These are phyloP conservation scores for Litsea cubeba DNA, from an alignment of 164 flowering plant species.

Conservation along the genomic window DNA sequence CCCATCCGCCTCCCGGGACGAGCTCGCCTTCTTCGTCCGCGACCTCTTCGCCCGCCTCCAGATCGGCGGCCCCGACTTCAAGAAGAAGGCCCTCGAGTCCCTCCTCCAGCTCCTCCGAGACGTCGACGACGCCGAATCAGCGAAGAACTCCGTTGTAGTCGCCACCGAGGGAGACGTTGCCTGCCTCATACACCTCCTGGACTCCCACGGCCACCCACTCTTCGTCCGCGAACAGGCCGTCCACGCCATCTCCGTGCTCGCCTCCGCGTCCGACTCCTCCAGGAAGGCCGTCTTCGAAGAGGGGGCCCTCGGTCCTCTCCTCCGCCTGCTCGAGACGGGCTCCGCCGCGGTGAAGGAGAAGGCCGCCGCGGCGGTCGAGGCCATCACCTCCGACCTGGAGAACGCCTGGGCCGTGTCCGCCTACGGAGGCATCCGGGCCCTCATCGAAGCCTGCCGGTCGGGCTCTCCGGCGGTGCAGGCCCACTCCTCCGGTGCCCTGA, in stretches of 20 bases:
- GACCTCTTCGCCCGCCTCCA: slow-evolving; percentile 72
- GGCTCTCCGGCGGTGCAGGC: slow-evolving; percentile 43
- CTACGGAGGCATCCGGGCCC: slow-evolving; percentile 58
- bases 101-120: slow-evolving; percentile 45
- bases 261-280: slow-evolving; percentile 36
- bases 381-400: slow-evolving; percentile 60
- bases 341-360: slow-evolving; percentile 46
- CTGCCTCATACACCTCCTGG: slow-evolving; percentile 55
- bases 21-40: slow-evolving; percentile 43
- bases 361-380: slow-evolving; percentile 60
- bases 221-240: slow-evolving; percentile 53
- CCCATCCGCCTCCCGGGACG: slow-evolving; percentile 44
- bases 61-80: slow-evolving; percentile 78
- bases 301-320: slow-evolving; percentile 69
- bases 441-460: slow-evolving; percentile 61
- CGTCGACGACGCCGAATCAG: slow-evolving; percentile 15
- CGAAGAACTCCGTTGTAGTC: slow-evolving; percentile 41
- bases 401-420: slow-evolving; percentile 84
- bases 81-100: slow-evolving; percentile 66
- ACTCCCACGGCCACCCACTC: slow-evolving; percentile 24
- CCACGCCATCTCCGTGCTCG: slow-evolving; percentile 44
- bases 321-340: slow-evolving; percentile 62
- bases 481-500: slow-evolving; percentile 51
- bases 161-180: slow-evolving; percentile 56
- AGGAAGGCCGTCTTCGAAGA: slow-evolving; percentile 55